Conservation (phyloP, 1,284 basidiomycete genomes). For the Apiotrichum siamense region DNA sequence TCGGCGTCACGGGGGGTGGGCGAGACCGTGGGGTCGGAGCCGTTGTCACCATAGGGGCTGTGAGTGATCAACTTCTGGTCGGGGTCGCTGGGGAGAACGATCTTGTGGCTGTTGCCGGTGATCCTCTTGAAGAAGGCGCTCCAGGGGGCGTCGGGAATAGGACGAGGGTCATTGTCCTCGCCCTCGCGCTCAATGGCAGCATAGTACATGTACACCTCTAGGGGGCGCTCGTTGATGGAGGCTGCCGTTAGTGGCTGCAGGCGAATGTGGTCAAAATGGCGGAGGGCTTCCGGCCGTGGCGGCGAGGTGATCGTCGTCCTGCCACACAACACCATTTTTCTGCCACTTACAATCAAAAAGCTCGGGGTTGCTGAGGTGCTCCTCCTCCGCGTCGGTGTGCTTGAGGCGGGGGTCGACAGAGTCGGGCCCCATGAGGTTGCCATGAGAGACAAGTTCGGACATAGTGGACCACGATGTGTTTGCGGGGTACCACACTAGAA, state of each 20-base stretch:
- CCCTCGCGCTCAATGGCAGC: slow-evolving; percentile 4
- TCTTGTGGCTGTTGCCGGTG: neutral
- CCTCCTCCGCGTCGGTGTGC: neutral
- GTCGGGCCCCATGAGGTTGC: slow-evolving; percentile 11
- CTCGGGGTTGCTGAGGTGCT: slow-evolving; percentile 6
- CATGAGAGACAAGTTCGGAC: neutral
- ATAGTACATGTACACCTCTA: slow-evolving; percentile 8
- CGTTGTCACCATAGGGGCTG: neutral
- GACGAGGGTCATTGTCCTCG: slow-evolving; percentile 6
- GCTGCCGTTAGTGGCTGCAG: neutral
- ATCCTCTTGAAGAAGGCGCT: slow-evolving; percentile 1
- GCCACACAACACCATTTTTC: neutral
- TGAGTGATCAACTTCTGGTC: neutral
- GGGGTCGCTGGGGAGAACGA: neutral
- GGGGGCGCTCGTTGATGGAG: neutral
- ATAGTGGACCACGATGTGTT: neutral
- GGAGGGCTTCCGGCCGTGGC: neutral
- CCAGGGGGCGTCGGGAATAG: slow-evolving; percentile 8
- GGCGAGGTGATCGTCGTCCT: neutral
- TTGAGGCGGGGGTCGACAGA: slow-evolving; percentile 7
- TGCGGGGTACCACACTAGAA: neutral
- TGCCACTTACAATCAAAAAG: slow-evolving; percentile 6
- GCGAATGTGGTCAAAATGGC: neutral
- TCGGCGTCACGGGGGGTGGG: neutral
- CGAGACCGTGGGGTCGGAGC: neutral